Conservation (phyloP, 2,329 filamentous ascomycete species). For the Leptographium procerum region DNA sequence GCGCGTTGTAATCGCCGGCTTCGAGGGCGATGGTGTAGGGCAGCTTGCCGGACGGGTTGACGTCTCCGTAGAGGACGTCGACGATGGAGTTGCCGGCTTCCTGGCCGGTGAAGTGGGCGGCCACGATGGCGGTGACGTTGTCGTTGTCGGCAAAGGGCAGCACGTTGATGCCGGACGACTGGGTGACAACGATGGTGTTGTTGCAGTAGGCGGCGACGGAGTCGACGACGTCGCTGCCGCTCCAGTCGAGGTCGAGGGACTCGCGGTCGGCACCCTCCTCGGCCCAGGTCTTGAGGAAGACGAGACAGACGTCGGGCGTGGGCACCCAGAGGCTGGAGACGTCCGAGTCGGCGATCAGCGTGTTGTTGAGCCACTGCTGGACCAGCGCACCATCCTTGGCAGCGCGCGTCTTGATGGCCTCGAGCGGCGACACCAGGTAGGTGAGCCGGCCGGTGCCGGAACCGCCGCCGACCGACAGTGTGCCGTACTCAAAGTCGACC, state of each 20-base stretch:
- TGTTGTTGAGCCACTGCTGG: slow-evolving; percentile 32
- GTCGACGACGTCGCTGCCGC: slow-evolving; percentile 61
- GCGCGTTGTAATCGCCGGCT: slow-evolving; percentile 56
- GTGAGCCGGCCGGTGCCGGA: slow-evolving; percentile 75
- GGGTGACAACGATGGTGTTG: slow-evolving; percentile 42
- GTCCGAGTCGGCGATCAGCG: neutral
- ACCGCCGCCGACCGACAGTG: slow-evolving; percentile 75
- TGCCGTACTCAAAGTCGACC: slow-evolving; percentile 34
- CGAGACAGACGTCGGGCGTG: slow-evolving; percentile 60
- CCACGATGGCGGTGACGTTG: slow-evolving; percentile 44
- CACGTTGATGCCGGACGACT: slow-evolving; percentile 46
- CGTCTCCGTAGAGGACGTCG: slow-evolving; percentile 35
- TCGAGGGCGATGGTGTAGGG: slow-evolving; percentile 73
- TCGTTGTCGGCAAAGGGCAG: slow-evolving; percentile 53
- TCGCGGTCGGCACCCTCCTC: slow-evolving; percentile 83
- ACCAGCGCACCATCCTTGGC: slow-evolving; percentile 44
- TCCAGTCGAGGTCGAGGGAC: slow-evolving; percentile 61
- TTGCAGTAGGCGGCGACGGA: slow-evolving; percentile 51
- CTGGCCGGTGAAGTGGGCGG: slow-evolving; percentile 43
- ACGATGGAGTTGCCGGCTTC: slow-evolving; percentile 37
- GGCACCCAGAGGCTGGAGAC: slow-evolving; percentile 27
- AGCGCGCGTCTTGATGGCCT: slow-evolving; percentile 41
- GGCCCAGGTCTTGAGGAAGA: slow-evolving; percentile 70
- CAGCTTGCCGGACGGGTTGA: slow-evolving; percentile 53
- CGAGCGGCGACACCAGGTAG: slow-evolving; percentile 62